A percentile compares a stretch with the other conserved stretches of the same genome.
These are phyloP conservation scores for Botrytis hyacinthi DNA, from an alignment of 2,329 filamentous ascomycete genomes.

Conservation along the genomic window DNA sequence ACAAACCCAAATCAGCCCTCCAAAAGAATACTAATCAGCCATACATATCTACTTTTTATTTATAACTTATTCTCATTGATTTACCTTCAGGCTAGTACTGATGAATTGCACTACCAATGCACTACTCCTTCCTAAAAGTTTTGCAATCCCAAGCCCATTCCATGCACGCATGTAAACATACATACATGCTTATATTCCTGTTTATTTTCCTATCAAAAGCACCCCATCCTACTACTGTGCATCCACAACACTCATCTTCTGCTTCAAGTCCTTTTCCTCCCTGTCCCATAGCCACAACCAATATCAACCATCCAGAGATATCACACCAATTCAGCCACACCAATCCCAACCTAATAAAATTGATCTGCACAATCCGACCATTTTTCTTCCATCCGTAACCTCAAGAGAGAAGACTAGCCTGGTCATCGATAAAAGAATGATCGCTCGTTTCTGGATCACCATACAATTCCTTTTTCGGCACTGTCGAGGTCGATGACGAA, in stretches of 20 bases:
- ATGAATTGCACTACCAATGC: constrained; percentile 8
- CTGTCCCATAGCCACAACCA: neutral
- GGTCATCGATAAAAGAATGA: constrained; percentile 32
- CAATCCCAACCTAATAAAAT: constrained; percentile 6
- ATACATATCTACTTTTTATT: neutral
- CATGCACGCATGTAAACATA: neutral
- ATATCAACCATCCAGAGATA: constrained; percentile 1
- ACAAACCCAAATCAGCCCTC: rapidly evolving
- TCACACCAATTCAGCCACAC: neutral
- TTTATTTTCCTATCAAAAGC: constrained; percentile 14
- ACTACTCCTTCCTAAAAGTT: neutral
- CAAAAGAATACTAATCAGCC: neutral
- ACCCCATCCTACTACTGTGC: neutral
- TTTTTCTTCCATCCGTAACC: neutral
- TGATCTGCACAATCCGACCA: neutral
- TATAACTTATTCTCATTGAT: neutral
- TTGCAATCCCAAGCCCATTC: neutral
- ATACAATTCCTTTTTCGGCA: constrained; percentile 18
- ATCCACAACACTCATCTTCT: neutral
- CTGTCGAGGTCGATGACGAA: neutral
- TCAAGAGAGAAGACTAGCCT: constrained; percentile 36
- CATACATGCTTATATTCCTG: constrained; percentile 2
- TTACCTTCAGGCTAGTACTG: neutral
- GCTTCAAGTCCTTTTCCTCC: neutral
- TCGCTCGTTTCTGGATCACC: constrained; percentile 21